Percentiles rank a stretch among this genome's conserved stretches.
phyloP scores from a whole-genome alignment of 768 basidiomycete genomes.

The Lentinula edodes region DNA sequence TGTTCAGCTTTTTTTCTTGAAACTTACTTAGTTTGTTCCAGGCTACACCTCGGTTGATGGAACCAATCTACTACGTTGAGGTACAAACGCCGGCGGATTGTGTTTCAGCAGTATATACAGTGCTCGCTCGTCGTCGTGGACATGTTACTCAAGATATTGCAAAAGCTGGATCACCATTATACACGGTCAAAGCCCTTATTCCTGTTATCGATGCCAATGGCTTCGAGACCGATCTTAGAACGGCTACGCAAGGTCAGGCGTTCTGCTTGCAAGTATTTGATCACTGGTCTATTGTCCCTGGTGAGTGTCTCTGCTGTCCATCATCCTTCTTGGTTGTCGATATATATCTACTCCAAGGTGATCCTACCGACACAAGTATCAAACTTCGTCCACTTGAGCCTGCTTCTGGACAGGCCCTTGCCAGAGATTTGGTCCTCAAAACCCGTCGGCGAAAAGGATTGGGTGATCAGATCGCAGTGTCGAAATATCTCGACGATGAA shows the following conservation, averaged over 20 bases:
- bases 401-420: slow-evolving; percentile 92
- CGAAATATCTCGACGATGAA: slow-evolving; percentile 96
- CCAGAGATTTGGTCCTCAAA: slow-evolving; percentile 92
- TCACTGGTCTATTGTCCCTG: slow-evolving; percentile 99
- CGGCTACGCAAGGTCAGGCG: slow-evolving; percentile 98
- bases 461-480: slow-evolving; percentile 94
- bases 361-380: slow-evolving; percentile 96
- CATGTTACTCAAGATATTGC: slow-evolving; percentile 98
- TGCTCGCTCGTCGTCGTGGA: slow-evolving; percentile 96
- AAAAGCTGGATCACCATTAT: slow-evolving; percentile 95
- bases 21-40: slow-evolving; percentile 22
- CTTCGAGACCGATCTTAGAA: slow-evolving; percentile 96
- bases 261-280: slow-evolving; percentile 97
- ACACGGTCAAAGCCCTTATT: slow-evolving; percentile 97
- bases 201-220: slow-evolving; percentile 99
- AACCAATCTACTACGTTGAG: slow-evolving; percentile 98
- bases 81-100: slow-evolving; percentile 99
- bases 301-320: slow-evolving; percentile 32
- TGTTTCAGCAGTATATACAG: slow-evolving; percentile 97
- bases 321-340: background rate
- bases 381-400: slow-evolving; percentile 95
- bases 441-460: slow-evolving; percentile 94
- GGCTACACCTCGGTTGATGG: slow-evolving; percentile 94
- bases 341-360: slow-evolving; percentile 45
- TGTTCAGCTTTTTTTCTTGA: slow-evolving; percentile 1